These are phyloP conservation scores for Cercospora sojina DNA, from an alignment of 2,329 filamentous ascomycete genomes.

Conservation along the genomic window DNA sequence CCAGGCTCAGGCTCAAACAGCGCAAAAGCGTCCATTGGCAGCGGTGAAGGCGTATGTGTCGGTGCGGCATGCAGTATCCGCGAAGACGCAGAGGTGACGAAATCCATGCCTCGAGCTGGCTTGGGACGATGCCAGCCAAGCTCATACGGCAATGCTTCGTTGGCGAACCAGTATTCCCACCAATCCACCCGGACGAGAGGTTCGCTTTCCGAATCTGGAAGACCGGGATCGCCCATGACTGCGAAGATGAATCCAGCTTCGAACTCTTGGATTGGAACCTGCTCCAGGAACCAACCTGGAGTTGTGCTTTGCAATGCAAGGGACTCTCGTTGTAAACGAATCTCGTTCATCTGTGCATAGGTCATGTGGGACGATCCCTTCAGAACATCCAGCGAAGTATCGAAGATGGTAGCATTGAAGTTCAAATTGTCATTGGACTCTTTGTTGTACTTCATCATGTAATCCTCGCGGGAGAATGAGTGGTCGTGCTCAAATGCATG, in stretches of 20 bases:
- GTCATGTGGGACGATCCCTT: conserved; percentile 7
- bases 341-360: conserved; percentile 12
- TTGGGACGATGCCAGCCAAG: conserved; percentile 16
- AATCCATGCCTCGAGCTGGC: background rate
- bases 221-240: conserved; percentile 10
- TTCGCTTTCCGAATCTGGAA: conserved; percentile 3
- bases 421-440: conserved; percentile 14
- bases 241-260: conserved; percentile 19
- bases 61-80: background rate
- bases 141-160: conserved; percentile 15
- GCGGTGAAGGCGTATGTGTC: background rate
- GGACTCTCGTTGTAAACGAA: conserved; percentile 18
- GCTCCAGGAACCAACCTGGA: conserved; percentile 13
- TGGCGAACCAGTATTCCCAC: conserved; percentile 20
- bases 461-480: conserved; percentile 53
- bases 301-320: background rate
- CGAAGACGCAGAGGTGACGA: conserved; percentile 8
- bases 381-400: conserved; percentile 12
- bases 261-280: conserved; percentile 14
- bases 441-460: conserved; percentile 13
- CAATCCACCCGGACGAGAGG: conserved; percentile 13
- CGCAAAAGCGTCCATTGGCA: background rate
- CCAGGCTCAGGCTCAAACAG: background rate
- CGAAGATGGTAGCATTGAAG: conserved; percentile 17
- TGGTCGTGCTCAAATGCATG: conserved; percentile 56